Base-by-base conservation (phyloP, 495 filamentous ascomycete genomes). In the Glarea lozoyensis region DNA sequence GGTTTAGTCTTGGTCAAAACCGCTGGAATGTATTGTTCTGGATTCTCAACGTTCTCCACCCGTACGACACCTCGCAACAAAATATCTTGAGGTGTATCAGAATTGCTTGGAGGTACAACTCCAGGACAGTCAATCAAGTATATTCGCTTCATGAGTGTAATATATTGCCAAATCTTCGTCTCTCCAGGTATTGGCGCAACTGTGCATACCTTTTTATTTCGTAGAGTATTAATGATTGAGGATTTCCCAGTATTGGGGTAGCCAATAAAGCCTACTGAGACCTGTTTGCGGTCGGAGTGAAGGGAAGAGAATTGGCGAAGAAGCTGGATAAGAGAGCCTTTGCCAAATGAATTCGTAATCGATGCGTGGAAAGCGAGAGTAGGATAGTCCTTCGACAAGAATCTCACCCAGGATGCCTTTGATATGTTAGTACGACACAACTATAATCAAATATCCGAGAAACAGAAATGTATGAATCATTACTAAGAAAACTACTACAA, bases 91-190 rank as follows among this genome's bases (percentile, higher is more conserved):
- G 85, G 80, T 0, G 79, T 85, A 53, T 96, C 90, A 32, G 76
- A 75, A 34, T 69, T 68, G 50, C 79, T 90, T 2, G 92, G 88
- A 6, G 92, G 90, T 7, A 96, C 92, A 20, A 98, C 86, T 53
- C 92, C 92, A 25, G 92, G 92, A 55, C 92, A 96, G 56, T 97
- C 92, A 52, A 97, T 96, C 40, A 98, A 70, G 59, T 94, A 97
- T 32, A 98, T 96, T 38, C 93, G 72, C 61, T 88, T 89, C 88
- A 95, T 97, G 40, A 98, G 62, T 1, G 90, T 96, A 45, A 98
- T 84, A 50, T 95, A 97, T 60, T 98, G 88, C 88, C 88, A 97
- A 10, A 96, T 82, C 65, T 95, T 98, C 44, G 89, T 97, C 61
- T 88, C 84, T 9, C 90, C 90, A 6, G 92, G 90, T 46, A 97